Base-by-base conservation (phyloP, 805 yeast genomes). In the Blastobotrys robertii region DNA sequence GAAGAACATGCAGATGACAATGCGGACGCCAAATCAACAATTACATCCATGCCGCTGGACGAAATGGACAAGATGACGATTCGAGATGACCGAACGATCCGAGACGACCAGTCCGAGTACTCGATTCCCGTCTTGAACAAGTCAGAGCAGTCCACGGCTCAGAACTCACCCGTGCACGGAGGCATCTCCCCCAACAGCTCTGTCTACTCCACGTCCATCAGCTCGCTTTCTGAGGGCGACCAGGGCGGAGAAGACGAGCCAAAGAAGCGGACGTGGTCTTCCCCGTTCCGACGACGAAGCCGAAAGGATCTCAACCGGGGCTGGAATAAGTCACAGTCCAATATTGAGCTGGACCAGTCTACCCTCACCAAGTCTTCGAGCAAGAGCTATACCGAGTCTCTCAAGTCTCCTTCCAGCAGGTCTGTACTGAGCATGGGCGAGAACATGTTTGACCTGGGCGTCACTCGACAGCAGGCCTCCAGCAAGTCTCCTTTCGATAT, bases 271-370 rank as follows among this genome's bases (percentile, higher is more conserved):
- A 61, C 68, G 1, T 69, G 73, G 73, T 66, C 67, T 8, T 62
- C 68, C 38, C 72, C 73, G 19, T 68, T 68, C 53, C 55, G 67
- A 44, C 57, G 67, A 29, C 55, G 62, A 42, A 57, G 63, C 45
- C 60, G 55, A 45, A 53, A 58, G 38, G 68, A 63, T 15, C 44
- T 51, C 34, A 44, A 50, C 19, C 44, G 47, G 19, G 56, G 54
- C 19, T 55, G 58, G 58, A 51, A 49, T 34, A 22, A 2, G 46
- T 37, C 8, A 22, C 11, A 32, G 22, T 37, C 46, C 15, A 51
- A 51, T 8, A 31, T 45, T 10, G 44, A 2, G 41, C 49, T 22
- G 42, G 43, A 14, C 39, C 47, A 3, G 47, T 42, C 14, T 19
- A 46, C 14, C 49, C 41, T 13, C 39, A 44, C 29, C 39, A 49